Percentiles rank a stretch among this genome's conserved stretches.
These are phyloP conservation scores for Collybia sordida DNA, from an alignment of 768 basidiomycete genomes.

Conservation along the genomic window DNA sequence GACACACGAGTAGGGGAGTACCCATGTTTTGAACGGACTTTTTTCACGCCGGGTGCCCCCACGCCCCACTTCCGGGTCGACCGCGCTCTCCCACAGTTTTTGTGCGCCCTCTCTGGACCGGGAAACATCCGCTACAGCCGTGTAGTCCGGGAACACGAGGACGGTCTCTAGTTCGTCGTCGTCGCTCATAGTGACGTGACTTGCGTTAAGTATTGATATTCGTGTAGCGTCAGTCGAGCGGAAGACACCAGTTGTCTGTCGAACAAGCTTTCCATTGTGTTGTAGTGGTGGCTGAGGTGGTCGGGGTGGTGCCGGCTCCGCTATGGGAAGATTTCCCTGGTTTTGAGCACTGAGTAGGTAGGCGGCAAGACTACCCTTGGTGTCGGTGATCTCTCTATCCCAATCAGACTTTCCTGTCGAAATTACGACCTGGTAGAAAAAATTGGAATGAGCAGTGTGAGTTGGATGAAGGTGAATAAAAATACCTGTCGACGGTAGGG, in stretches of 20 bases:
- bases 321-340: constrained; percentile 22
- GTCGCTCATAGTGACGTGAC: constrained; percentile 71
- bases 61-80: constrained; percentile 59
- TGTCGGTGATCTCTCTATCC: constrained; percentile 77
- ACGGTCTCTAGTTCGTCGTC: constrained; percentile 70
- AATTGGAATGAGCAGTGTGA: constrained; percentile 1
- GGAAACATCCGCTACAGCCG: constrained; percentile 72
- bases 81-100: constrained; percentile 60
- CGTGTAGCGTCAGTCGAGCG: constrained; percentile 50
- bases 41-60: constrained; percentile 43
- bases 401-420: constrained; percentile 92
- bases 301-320: constrained; percentile 23
- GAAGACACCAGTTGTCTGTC: constrained; percentile 54
- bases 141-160: constrained; percentile 92
- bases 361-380: constrained; percentile 68
- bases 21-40: constrained; percentile 63
- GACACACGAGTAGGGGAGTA: constrained; percentile 86
- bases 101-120: constrained; percentile 64
- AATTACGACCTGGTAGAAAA: constrained; percentile 66
- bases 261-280: constrained; percentile 24
- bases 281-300: constrained; percentile 12
- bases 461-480: neutral
- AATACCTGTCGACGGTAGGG: constrained; percentile 79
- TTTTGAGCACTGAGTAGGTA: constrained; percentile 41
- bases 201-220: constrained; percentile 81